A percentile compares a stretch with the other conserved stretches of the same genome.
Evolutionary conservation across 768 basidiomycete species (phyloP).

Genomic region (Termitomyces sp.): DNA sequence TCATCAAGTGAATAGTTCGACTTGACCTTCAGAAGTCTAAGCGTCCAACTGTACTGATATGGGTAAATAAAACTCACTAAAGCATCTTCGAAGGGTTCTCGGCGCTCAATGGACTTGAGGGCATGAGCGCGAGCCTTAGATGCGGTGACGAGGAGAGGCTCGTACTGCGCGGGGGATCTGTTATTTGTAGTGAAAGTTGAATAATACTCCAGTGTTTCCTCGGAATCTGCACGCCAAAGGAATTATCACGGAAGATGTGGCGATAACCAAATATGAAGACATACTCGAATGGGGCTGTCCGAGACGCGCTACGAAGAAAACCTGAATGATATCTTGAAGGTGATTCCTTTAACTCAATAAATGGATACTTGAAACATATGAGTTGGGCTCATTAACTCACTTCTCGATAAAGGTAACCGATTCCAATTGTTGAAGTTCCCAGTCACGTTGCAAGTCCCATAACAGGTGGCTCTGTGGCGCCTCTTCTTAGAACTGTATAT

Average conservation of each 20-base stretch:
- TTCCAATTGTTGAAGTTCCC: conserved; percentile 68
- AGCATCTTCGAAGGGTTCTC: conserved; percentile 59
- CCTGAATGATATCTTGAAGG: conserved; percentile 51
- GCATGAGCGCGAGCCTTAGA: conserved; percentile 67
- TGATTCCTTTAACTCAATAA: conserved; percentile 22
- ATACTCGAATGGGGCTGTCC: conserved; percentile 74
- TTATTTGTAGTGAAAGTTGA: conserved; percentile 86
- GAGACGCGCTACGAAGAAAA: conserved; percentile 63
- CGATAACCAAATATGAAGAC: conserved; percentile 12
- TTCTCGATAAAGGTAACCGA: conserved; percentile 41
- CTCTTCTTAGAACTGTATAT: background rate
- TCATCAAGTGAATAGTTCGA: conserved; percentile 48
- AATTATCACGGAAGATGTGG: background rate
- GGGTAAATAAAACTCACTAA: conserved; percentile 42
- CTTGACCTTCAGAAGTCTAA: conserved; percentile 25
- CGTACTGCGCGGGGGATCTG: conserved; percentile 74
- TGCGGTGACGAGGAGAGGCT: conserved; percentile 68
- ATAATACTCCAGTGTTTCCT: conserved; percentile 81
- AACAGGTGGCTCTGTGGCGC: conserved; percentile 57
- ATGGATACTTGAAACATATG: conserved; percentile 27
- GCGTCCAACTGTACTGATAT: background rate
- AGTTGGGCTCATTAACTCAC: conserved; percentile 24
- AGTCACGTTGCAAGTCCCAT: conserved; percentile 72
- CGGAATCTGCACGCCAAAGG: conserved; percentile 53
- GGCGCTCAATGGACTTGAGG: conserved; percentile 55